phyloP scores from a whole-genome alignment of 2,329 filamentous ascomycete species.

The Coniochaeta sp. region DNA sequence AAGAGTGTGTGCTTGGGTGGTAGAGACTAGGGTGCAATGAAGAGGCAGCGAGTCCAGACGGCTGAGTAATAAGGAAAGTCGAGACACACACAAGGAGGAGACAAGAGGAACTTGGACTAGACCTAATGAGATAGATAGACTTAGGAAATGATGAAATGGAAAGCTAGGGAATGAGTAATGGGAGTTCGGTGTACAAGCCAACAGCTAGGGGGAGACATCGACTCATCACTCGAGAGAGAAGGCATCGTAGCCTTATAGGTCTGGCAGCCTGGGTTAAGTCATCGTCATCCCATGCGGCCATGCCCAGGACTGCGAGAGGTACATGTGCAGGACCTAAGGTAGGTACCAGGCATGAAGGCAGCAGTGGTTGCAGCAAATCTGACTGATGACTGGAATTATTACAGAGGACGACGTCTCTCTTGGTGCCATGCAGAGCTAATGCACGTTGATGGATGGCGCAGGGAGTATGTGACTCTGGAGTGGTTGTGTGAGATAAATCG shows the following conservation, averaged over 20 bases:
- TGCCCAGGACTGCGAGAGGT: constrained; percentile 16
- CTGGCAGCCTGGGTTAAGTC: constrained; percentile 27
- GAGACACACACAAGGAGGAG: not conserved
- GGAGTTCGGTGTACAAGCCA: not conserved
- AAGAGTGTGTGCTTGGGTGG: not conserved
- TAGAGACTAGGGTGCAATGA: not conserved
- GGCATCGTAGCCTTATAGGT: constrained; percentile 47
- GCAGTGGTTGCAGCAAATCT: constrained; percentile 6
- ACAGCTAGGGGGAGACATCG: not conserved
- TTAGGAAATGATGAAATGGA: constrained; percentile 11
- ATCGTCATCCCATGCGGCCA: constrained; percentile 21
- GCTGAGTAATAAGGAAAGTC: not conserved
- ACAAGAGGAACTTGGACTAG: constrained; percentile 2
- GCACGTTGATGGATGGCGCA: constrained; percentile 5
- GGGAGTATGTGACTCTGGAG: not conserved
- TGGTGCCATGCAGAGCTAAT: constrained; percentile 10
- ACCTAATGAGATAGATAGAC: constrained; percentile 14
- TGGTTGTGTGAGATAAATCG: constrained; percentile 1
- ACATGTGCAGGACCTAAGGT: constrained; percentile 1
- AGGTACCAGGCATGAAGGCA: constrained; percentile 5
- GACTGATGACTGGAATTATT: constrained; percentile 7
- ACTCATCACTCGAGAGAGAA: constrained; percentile 21
- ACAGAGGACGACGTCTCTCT: not conserved
- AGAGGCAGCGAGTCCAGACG: not conserved
- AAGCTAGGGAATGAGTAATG: constrained; percentile 6